A percentile compares a stretch with the other conserved stretches of the same genome.
Conservation (phyloP, 768 basidiomycete genomes). For the Boletellus ananas region DNA sequence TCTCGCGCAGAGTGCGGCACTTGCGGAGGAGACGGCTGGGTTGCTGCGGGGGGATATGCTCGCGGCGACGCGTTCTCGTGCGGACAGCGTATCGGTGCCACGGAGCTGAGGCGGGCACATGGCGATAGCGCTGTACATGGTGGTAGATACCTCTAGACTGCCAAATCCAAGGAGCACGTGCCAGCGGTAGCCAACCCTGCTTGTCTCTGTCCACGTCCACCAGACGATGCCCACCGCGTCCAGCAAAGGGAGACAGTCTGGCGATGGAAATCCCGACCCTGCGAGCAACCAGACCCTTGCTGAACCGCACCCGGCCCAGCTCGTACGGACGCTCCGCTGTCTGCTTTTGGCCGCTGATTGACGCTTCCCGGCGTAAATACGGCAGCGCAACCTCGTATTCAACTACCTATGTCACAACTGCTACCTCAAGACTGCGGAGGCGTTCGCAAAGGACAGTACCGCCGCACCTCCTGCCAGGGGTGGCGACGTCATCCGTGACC, state of each 20-base stretch:
- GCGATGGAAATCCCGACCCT: constrained; percentile 1
- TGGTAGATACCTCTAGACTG: not conserved
- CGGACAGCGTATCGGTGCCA: constrained; percentile 18
- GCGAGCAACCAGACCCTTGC: constrained; percentile 24
- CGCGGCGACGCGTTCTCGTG: constrained; percentile 26
- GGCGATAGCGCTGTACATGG: not conserved
- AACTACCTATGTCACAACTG: constrained; percentile 76
- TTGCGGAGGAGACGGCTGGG: constrained; percentile 48
- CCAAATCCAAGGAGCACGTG: constrained; percentile 17
- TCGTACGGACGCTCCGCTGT: constrained; percentile 33
- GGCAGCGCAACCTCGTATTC: constrained; percentile 63
- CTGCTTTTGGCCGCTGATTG: not conserved
- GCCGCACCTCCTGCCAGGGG: constrained; percentile 63
- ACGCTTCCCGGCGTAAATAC: constrained; percentile 1
- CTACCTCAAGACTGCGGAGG: constrained; percentile 66
- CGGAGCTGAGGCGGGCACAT: constrained; percentile 28
- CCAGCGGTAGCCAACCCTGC: not conserved
- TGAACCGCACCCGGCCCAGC: constrained; percentile 40
- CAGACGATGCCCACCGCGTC: constrained; percentile 17
- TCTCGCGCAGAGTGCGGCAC: constrained; percentile 22
- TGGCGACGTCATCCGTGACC: constrained; percentile 53
- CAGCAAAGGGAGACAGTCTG: constrained; percentile 17
- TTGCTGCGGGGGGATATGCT: constrained; percentile 42
- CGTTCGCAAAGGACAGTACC: constrained; percentile 61
- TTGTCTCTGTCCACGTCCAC: not conserved